Evolutionary conservation across 75 land plant genomes (phyloP).

Genomic region (Selaginella moellendorffii): DNA sequence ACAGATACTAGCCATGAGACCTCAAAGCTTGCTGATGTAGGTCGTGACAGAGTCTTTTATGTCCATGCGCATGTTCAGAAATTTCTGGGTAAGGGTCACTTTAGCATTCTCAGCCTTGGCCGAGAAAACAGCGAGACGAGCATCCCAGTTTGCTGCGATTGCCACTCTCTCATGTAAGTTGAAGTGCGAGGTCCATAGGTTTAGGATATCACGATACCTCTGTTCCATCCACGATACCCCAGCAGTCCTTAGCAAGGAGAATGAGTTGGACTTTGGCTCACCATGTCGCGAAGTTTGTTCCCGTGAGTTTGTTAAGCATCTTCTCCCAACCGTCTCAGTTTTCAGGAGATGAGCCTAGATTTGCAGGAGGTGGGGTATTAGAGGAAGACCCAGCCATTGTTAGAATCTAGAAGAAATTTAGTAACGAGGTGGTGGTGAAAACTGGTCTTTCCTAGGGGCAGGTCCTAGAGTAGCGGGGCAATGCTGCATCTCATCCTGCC

Average conservation of each 20-base stretch:
- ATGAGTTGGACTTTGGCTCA: neutral
- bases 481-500: neutral
- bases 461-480: no score
- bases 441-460: neutral
- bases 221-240: slow-evolving; percentile 3
- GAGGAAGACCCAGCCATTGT: neutral
- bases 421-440: neutral
- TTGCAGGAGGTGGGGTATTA: neutral
- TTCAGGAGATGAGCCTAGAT: neutral
- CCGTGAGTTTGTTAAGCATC: slow-evolving; percentile 1
- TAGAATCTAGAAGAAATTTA: neutral
- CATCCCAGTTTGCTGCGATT: neutral
- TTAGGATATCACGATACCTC: no score
- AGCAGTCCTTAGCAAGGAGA: neutral
- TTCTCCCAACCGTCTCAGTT: slow-evolving; percentile 8
- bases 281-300: neutral
- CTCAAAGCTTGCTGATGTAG: neutral
- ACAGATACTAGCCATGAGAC: slow-evolving; percentile 2
- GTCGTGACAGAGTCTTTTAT: neutral
- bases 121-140: neutral
- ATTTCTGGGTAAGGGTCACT: neutral
- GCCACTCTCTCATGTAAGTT: neutral
- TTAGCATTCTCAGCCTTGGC: neutral
- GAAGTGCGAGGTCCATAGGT: neutral
- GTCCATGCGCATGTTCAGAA: neutral